Base-by-base conservation (phyloP, 371 early-diverging fungal genomes). In the Chytridiales sp. region DNA sequence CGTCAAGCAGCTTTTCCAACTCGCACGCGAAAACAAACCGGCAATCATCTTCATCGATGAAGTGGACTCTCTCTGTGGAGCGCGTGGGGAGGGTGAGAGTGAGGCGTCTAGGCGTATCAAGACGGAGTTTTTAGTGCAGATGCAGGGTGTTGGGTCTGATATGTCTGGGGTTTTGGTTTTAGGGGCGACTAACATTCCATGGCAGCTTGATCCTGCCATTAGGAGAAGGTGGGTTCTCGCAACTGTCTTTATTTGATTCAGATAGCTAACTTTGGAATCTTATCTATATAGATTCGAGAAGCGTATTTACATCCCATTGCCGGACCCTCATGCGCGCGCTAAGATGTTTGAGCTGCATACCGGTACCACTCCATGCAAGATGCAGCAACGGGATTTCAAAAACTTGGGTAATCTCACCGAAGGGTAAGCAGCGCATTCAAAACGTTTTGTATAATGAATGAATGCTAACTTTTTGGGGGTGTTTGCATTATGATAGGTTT, bases 31-130 rank as follows among this genome's bases (percentile, higher is more conserved):
- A 64, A 85, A 80, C 64, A 88, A 86, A 68, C 97, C 97, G 29
- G 86, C 96, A 3, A 94, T 97, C 72, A 93, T 98, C 35, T 98
- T 98, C 69, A 93, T 98, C 64, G 98, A 97, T 76, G 97, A 97
- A 72, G 90, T 98, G n/a, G 98, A 98, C 77, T 95, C 97, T 5
- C 75, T 98, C 38, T 93, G 94, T 69, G 94, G 96, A 27, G 70
- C 89, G 22, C 85, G 97, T 52, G 95, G 96, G 24, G 97, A 95
- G 60, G 96, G 95, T 8, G 96, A 97, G 77, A 85, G 86, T 21
- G 98, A 98, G 67, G 97, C 98, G 5, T 85, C 88, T 40, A 79
- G 97, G 50, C 82, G 98, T 56, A 94, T 98, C 73, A 93, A 92
- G 75, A 93, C 94, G 3, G 94, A 98, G 77, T 89, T 98, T 47